A percentile compares a stretch with the other conserved stretches of the same genome.
Conservation (phyloP, 2,329 filamentous ascomycete species). For the Trichoderma sp. region DNA sequence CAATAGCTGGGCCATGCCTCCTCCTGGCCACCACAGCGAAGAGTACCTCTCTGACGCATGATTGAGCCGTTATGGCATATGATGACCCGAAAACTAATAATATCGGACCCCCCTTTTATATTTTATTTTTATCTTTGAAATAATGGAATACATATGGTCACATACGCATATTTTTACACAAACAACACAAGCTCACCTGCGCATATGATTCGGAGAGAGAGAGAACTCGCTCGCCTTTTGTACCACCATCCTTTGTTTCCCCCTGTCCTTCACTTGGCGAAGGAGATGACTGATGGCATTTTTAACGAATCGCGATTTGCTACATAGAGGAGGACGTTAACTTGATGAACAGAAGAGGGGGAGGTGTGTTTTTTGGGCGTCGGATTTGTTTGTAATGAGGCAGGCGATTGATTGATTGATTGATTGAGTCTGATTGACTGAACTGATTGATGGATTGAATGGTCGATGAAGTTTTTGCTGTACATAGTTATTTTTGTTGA, state of each 20-base stretch:
- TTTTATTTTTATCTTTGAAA: constrained; percentile 13
- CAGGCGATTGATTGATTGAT: neutral
- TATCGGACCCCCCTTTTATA: neutral
- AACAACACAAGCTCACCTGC: neutral
- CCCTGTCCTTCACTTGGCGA: neutral
- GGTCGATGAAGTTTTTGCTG: constrained; percentile 1
- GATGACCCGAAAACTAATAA: constrained; percentile 1
- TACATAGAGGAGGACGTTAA: neutral
- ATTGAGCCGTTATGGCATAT: constrained; percentile 24
- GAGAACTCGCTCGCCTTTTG: neutral
- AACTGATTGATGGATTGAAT: neutral
- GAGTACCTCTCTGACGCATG: constrained; percentile 58
- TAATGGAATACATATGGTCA: constrained; percentile 14
- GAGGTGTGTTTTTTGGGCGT: neutral
- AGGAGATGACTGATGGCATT: neutral
- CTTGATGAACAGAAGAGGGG: neutral
- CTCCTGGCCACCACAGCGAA: constrained; percentile 52
- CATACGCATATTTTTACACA: neutral
- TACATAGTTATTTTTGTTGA: constrained; percentile 12
- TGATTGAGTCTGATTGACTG: neutral
- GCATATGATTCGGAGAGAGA: neutral
- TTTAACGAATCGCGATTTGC: neutral
- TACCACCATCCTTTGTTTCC: neutral
- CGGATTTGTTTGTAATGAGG: neutral
- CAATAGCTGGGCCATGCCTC: constrained; percentile 47